These are phyloP conservation scores for Prunus fruticosa DNA, from an alignment of 306 rosid species.

Conservation along the genomic window DNA sequence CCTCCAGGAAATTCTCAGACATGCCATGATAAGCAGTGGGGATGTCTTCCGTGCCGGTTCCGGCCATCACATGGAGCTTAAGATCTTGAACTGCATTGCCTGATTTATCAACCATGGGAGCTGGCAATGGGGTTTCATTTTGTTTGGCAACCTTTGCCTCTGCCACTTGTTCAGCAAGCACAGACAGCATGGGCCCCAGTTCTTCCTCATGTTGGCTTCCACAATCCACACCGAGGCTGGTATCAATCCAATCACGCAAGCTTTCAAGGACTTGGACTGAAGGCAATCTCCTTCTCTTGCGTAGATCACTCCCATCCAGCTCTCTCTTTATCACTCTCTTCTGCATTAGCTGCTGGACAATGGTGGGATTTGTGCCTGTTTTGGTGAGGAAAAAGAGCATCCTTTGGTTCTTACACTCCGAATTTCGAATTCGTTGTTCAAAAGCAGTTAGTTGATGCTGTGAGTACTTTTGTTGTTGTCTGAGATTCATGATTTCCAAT, in stretches of 20 bases:
- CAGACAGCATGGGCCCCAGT: constrained; percentile 32
- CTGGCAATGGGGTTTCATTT: constrained; percentile 12
- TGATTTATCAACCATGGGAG: constrained; percentile 31
- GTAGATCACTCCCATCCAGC: constrained; percentile 36
- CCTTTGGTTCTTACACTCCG: constrained; percentile 57
- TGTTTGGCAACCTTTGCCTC: constrained; percentile 21
- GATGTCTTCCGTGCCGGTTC: constrained; percentile 14
- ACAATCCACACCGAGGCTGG: constrained; percentile 19
- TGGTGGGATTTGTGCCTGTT: constrained; percentile 39
- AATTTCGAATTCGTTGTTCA: constrained; percentile 49
- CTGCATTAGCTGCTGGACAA: constrained; percentile 44
- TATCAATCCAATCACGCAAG: constrained; percentile 18
- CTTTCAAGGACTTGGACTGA: constrained; percentile 29
- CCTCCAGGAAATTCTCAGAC: constrained; percentile 49
- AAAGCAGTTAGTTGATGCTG: constrained; percentile 39
- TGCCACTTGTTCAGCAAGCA: constrained; percentile 32
- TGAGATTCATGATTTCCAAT: constrained; percentile 61
- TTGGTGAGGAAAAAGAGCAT: constrained; percentile 61
- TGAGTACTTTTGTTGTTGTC: constrained; percentile 57
- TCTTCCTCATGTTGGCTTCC: constrained; percentile 31
- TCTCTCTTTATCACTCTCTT: constrained; percentile 43
- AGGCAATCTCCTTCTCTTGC: constrained; percentile 57
- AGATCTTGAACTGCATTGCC: constrained; percentile 25
- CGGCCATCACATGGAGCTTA: constrained; percentile 14
- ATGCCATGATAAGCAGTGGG: constrained; percentile 47